phyloP scores from a whole-genome alignment of 495 filamentous ascomycete species.

The Aspergillus bertholletiae region DNA sequence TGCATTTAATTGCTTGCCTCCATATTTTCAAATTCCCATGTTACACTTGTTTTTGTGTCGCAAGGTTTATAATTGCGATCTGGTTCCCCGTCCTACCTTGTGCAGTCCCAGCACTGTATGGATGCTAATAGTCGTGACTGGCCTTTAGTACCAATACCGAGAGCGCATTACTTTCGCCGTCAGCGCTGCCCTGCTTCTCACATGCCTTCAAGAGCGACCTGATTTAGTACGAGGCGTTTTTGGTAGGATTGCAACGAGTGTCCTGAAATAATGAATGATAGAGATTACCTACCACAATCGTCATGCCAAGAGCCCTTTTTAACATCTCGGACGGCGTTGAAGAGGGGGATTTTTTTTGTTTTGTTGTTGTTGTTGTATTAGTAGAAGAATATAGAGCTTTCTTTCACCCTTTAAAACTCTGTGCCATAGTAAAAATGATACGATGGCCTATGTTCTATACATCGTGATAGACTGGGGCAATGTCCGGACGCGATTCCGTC shows the following conservation, averaged over 20 bases:
- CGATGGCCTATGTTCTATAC: background rate
- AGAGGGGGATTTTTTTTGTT: background rate
- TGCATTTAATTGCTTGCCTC: background rate
- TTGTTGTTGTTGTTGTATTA: background rate
- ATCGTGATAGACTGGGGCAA: background rate
- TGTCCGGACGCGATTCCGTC: too few species aligned
- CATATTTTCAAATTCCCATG: background rate
- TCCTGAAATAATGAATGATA: slow-evolving; percentile 38
- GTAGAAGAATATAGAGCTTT: background rate
- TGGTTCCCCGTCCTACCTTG: background rate
- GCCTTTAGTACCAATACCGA: slow-evolving; percentile 62
- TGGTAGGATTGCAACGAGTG: slow-evolving; percentile 57
- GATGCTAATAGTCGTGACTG: slow-evolving; percentile 22
- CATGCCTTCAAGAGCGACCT: slow-evolving; percentile 62
- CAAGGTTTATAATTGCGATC: slow-evolving; percentile 2
- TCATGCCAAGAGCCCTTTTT: background rate
- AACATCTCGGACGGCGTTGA: background rate
- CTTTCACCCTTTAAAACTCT: background rate
- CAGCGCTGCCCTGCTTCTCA: slow-evolving; percentile 73
- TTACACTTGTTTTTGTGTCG: slow-evolving; percentile 7
- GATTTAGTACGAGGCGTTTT: slow-evolving; percentile 69
- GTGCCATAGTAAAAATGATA: background rate
- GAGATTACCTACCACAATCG: background rate
- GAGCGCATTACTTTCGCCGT: slow-evolving; percentile 72
- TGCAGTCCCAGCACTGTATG: background rate